Base-by-base conservation (phyloP, 2,329 filamentous ascomycete species). In the Zymoseptoria pseudotritici region DNA sequence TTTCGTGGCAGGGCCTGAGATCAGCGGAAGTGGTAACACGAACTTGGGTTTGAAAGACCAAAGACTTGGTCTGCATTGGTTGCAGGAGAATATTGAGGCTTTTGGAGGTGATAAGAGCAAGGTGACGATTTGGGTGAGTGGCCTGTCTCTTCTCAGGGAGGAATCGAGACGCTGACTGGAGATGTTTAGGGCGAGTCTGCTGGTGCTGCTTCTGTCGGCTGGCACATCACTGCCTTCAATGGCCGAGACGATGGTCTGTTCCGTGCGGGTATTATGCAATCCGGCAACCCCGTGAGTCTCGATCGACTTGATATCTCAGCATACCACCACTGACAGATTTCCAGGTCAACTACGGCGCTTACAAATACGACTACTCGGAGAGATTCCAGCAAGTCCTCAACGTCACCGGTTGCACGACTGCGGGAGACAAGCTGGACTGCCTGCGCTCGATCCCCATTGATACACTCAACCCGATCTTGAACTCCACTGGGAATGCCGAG, bases 51-150 rank as follows among this genome's bases (percentile, higher is more conserved):
- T 80, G 1, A 69, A 73, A 13, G 74, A 78, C 58, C 72, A 79
- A 62, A 75, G 79, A 50, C 65, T 79, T 61, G 78, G 74, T 0
- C 65, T 80, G 42, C 77, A 77, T 11, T 80, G 77, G 77, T 69
- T 80, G 31, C 65, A 73, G 13, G 72, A 74, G 60, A 74, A 74
- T 60, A 79, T 79, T 61, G 74, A 56, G 7, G 74, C 83, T 0
- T 95, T 94, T 69, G 90, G 90, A 9, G 90, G 90, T 13, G 89
- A 93, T 70, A 86, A 88, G 0, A 58, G 65, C 8, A 75, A 77
- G 60, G 77, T 80, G 1, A 76, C 77, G 0, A 78, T 80, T 57
- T 78, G 69, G 60, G 36, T 42, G 77, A 77, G 36, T 17, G 11
- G 10, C 17, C 10, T 17, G 4, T 2, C 6, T 4, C 13, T 4